These are phyloP conservation scores for Diplosphaera chodatii DNA, from an alignment of 139 green algal species.

Conservation along the genomic window DNA sequence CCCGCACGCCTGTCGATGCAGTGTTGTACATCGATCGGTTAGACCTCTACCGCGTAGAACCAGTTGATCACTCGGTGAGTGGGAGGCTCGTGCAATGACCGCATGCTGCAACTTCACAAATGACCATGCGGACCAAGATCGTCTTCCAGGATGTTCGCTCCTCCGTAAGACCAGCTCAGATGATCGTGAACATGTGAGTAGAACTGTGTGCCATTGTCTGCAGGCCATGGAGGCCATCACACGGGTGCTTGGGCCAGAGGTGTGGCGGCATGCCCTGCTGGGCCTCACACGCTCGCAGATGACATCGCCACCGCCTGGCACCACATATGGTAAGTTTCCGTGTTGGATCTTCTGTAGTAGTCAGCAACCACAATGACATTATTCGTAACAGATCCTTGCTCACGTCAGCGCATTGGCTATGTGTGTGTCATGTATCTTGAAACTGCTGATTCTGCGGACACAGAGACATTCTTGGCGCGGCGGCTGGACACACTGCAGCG, in stretches of 20 bases:
- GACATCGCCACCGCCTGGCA: neutral
- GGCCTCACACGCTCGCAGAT: conserved; percentile 43
- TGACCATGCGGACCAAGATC: no score
- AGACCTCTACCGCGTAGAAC: conserved; percentile 56
- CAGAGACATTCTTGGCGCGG: neutral
- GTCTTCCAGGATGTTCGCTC: no score
- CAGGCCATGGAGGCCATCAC: conserved; percentile 40
- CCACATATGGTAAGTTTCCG: conserved; percentile 6
- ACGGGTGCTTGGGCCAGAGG: conserved; percentile 29
- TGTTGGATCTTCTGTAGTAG: no score
- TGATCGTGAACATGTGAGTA: no score
- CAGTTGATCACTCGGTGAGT: conserved; percentile 34
- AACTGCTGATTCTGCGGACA: no score
- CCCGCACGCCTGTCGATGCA: conserved; percentile 36
- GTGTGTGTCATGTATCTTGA: no score
- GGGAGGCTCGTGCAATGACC: neutral
- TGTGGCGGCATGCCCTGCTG: conserved; percentile 60
- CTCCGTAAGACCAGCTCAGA: no score
- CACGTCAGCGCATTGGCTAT: no score
- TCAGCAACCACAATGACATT: no score
- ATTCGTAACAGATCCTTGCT: no score
- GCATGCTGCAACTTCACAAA: no score
- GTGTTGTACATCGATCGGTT: conserved; percentile 71
- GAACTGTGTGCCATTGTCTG: neutral
- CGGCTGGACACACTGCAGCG: conserved; percentile 8